Percentiles rank a stretch among this genome's conserved stretches.
Conservation (phyloP, 139 green algal genomes). For the Auxenochlorella protothecoides region DNA sequence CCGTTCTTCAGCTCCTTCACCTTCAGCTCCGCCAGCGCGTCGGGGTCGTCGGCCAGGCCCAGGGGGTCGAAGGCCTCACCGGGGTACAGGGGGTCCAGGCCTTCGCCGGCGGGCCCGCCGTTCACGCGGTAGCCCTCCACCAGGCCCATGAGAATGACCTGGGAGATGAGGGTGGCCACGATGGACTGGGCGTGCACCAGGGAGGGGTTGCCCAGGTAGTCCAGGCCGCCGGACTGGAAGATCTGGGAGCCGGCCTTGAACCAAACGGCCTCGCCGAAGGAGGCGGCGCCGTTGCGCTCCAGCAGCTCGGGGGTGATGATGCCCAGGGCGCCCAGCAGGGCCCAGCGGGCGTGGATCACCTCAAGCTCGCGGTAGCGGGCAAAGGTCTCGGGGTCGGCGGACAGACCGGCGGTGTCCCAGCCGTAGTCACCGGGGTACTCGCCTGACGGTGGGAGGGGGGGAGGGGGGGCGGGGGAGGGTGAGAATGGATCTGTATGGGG, state of each 20-base stretch:
- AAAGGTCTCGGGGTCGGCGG: conserved; percentile 84
- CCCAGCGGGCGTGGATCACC: conserved; percentile 96
- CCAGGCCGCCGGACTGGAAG: conserved; percentile 61
- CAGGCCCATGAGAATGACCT: conserved; percentile 79
- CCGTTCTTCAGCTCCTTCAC: conserved; percentile 94
- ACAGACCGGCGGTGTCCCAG: conserved; percentile 90
- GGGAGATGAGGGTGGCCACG: conserved; percentile 47
- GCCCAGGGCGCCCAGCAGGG: conserved; percentile 85
- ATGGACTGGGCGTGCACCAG: conserved; percentile 80
- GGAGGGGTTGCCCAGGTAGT: conserved; percentile 71
- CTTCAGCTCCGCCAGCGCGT: conserved; percentile 59
- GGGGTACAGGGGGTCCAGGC: conserved; percentile 78
- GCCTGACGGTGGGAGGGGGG: conserved; percentile 28
- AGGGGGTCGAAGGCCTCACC: conserved; percentile 87
- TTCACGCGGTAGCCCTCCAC: conserved; percentile 89
- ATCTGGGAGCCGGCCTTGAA: conserved; percentile 85
- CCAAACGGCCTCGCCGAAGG: conserved; percentile 67
- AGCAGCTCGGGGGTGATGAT: conserved; percentile 62
- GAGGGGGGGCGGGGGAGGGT: neutral
- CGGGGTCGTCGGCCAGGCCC: conserved; percentile 75
- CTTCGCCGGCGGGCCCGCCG: conserved; percentile 78
- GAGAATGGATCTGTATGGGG: too few relatives aligned
- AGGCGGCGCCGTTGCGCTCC: conserved; percentile 29
- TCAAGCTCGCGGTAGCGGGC: conserved; percentile 85
- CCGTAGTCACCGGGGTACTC: conserved; percentile 91